These are phyloP conservation scores for Teratosphaeria nubilosa DNA, from an alignment of 2,329 filamentous ascomycete species.

Conservation along the genomic window DNA sequence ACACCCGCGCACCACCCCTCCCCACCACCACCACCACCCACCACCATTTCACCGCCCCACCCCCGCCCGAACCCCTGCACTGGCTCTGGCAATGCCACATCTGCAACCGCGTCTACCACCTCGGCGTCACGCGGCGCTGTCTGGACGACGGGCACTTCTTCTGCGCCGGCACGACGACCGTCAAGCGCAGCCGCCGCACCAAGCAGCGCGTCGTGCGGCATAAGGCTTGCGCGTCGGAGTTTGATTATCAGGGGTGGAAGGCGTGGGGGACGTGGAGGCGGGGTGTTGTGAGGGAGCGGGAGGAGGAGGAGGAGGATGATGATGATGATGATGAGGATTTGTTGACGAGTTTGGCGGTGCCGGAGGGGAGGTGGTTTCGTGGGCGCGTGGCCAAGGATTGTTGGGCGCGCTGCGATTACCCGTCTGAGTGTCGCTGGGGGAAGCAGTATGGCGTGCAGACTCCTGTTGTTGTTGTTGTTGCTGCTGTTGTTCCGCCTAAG, in stretches of 20 bases:
- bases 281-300: slow-evolving; percentile 15
- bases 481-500: background rate
- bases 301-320: slow-evolving; percentile 4
- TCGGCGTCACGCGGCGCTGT: slow-evolving; percentile 43
- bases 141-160: slow-evolving; percentile 46
- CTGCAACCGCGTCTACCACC: slow-evolving; percentile 37
- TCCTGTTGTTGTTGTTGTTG: slow-evolving; percentile 4
- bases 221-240: slow-evolving; percentile 39
- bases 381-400: slow-evolving; percentile 27
- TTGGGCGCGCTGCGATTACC: slow-evolving; percentile 37
- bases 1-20: background rate
- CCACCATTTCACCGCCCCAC: slow-evolving; percentile 11
- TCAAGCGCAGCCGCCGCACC: slow-evolving; percentile 24
- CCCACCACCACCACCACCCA: slow-evolving; percentile 1
- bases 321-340: slow-evolving; percentile 5
- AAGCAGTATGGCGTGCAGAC: slow-evolving; percentile 21
- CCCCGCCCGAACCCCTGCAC: slow-evolving; percentile 24
- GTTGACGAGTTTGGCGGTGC: background rate
- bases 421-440: slow-evolving; percentile 36
- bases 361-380: slow-evolving; percentile 12
- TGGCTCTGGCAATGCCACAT: slow-evolving; percentile 48
- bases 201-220: slow-evolving; percentile 23
- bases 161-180: slow-evolving; percentile 38
- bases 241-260: slow-evolving; percentile 45
- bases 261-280: slow-evolving; percentile 36